A percentile compares a stretch with the other conserved stretches of the same genome.
phyloP scores from a whole-genome alignment of 192 early-diverging fungal species.

The Chytriomyces sp. region DNA sequence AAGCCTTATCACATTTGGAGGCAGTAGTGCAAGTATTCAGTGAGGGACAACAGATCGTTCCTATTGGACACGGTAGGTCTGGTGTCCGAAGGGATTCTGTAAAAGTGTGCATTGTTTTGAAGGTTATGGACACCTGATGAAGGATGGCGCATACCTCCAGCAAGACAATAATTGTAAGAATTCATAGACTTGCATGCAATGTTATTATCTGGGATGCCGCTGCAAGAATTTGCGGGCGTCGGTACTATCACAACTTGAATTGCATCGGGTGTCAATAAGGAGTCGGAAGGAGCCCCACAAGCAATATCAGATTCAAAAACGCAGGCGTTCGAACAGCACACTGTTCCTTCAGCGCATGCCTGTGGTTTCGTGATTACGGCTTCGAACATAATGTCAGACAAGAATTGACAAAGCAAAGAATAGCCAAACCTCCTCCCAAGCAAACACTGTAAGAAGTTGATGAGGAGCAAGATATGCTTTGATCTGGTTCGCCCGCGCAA shows the following conservation, averaged over 20 bases:
- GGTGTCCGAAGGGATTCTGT: too few species aligned
- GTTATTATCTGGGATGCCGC: slow-evolving; percentile 9
- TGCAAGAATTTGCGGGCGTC: background rate
- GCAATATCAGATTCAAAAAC: slow-evolving; percentile 14
- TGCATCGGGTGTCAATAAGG: background rate
- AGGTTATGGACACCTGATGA: background rate
- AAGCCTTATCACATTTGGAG: background rate
- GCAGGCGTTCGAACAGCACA: slow-evolving; percentile 28
- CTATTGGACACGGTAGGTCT: slow-evolving; percentile 6
- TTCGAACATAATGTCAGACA: background rate
- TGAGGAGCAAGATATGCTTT: background rate
- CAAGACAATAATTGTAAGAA: slow-evolving; percentile 13
- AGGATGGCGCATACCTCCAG: slow-evolving; percentile 14
- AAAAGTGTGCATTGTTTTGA: background rate
- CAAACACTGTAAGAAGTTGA: slow-evolving; percentile 5
- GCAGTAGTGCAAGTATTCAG: background rate
- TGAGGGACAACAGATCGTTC: slow-evolving; percentile 17
- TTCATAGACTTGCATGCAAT: slow-evolving; percentile 14
- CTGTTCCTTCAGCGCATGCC: slow-evolving; percentile 26
- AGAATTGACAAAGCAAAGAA: background rate
- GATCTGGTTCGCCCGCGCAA: background rate
- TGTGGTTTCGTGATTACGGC: background rate
- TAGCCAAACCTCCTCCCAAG: background rate
- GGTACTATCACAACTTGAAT: background rate
- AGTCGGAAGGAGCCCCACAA: background rate